phyloP scores from a whole-genome alignment of 176 grass and related monocot species.

The Otatea glauca region DNA sequence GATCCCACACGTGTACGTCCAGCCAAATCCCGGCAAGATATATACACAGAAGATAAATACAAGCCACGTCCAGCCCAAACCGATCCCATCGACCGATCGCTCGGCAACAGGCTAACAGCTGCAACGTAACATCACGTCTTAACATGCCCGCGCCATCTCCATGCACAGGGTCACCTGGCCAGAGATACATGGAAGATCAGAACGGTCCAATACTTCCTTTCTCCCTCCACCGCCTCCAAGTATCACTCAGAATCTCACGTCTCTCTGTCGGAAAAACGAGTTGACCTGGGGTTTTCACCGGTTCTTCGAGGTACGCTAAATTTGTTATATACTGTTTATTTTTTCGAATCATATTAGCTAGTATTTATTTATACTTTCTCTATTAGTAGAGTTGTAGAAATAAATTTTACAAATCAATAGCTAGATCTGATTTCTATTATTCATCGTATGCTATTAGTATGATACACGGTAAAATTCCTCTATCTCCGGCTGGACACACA shows the following conservation, averaged over 20 bases:
- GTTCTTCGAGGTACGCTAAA: too few relatives aligned
- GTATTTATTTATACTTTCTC: too few relatives aligned
- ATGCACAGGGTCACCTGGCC: constrained; percentile 30
- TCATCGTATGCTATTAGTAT: too few relatives aligned
- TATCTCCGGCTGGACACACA: background rate
- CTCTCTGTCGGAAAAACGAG: constrained; percentile 16
- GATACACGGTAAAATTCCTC: too few relatives aligned
- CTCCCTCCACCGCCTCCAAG: background rate
- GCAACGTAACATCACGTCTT: constrained; percentile 35
- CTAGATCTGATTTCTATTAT: too few relatives aligned
- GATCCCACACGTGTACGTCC: constrained; percentile 46
- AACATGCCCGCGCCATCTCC: constrained; percentile 47
- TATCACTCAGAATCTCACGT: background rate
- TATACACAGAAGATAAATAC: background rate
- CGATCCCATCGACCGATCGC: background rate
- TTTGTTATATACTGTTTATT: too few relatives aligned
- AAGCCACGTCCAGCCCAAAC: background rate
- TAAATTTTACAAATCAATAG: too few relatives aligned
- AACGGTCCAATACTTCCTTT: constrained; percentile 44
- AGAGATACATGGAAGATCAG: background rate
- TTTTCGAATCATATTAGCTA: too few relatives aligned
- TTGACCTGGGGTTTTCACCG: background rate
- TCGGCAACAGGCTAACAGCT: background rate
- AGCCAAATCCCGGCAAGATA: constrained; percentile 31
- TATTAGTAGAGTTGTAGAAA: too few relatives aligned